Conservation (phyloP, 2,329 filamentous ascomycete species). For the Xylaria multiplex region DNA sequence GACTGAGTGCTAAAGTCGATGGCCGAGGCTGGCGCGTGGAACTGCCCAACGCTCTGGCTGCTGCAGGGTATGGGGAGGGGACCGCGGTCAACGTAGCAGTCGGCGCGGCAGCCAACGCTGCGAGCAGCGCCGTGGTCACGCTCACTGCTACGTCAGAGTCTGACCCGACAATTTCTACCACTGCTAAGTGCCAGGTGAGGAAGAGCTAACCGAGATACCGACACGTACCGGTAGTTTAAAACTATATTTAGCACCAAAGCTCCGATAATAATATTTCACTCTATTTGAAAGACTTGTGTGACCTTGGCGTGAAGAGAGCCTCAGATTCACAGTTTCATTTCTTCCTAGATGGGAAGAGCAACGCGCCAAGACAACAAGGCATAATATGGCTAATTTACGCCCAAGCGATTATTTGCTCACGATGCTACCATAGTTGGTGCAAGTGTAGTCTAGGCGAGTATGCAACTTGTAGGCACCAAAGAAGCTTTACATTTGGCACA, state of each 20-base stretch:
- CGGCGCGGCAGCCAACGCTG: conserved; percentile 47
- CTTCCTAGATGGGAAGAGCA: no score
- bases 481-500: background rate
- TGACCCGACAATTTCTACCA: conserved; percentile 41
- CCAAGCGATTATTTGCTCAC: background rate
- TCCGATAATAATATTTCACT: conserved; percentile 2
- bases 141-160: conserved; percentile 60
- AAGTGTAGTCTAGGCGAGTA: background rate
- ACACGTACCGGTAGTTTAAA: background rate
- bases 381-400: conserved; percentile 10
- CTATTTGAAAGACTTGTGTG: background rate
- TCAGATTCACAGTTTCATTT: background rate
- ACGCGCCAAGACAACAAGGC: background rate
- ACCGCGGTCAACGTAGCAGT: conserved; percentile 57
- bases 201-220: conserved; percentile 21
- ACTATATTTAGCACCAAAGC: conserved; percentile 9
- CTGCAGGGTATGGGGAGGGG: conserved; percentile 54
- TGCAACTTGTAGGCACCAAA: background rate
- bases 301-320: conserved; percentile 2
- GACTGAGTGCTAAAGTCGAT: conserved; percentile 56
- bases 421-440: background rate
- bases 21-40: conserved; percentile 59
- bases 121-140: conserved; percentile 52
- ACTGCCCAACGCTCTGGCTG: conserved; percentile 54
- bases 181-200: conserved; percentile 29